Percentiles rank a stretch among this genome's conserved stretches.
Evolutionary conservation across 305 asterid genomes (phyloP).

Genomic region (Solanum hybrid): DNA sequence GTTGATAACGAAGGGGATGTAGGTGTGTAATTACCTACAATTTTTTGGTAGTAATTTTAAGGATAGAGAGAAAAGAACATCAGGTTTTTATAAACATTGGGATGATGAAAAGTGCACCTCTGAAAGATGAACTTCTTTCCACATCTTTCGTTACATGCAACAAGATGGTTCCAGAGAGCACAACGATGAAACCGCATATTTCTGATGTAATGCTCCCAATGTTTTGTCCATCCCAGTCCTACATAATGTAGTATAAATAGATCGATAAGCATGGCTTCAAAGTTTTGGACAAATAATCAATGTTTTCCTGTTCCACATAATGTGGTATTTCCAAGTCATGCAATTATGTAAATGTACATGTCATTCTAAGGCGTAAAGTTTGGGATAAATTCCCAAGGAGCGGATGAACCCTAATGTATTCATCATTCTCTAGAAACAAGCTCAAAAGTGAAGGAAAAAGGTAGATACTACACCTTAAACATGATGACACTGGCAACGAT

Average conservation of each 20-base stretch:
- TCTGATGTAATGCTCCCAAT: conserved; percentile 55
- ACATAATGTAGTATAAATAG: background rate
- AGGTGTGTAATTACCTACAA: conserved; percentile 49
- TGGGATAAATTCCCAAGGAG: background rate
- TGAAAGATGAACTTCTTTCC: conserved; percentile 51
- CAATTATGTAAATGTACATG: background rate
- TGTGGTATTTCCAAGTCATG: background rate
- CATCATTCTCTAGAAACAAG: background rate
- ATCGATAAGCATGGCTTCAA: background rate
- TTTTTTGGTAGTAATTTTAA: background rate
- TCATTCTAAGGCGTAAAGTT: background rate
- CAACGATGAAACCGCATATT: conserved; percentile 65
- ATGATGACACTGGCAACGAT: conserved; percentile 74
- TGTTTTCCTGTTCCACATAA: background rate
- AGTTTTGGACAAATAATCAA: background rate
- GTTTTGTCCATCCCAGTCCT: conserved; percentile 85
- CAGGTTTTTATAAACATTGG: background rate
- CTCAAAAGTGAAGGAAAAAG: background rate
- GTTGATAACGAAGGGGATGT: conserved; percentile 59
- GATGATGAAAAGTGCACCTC: conserved; percentile 29
- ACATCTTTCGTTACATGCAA: conserved; percentile 59
- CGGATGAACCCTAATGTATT: background rate
- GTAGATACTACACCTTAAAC: conserved; percentile 54
- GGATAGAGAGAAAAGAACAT: background rate
- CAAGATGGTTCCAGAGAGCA: conserved; percentile 70